A percentile compares a stretch with the other conserved stretches of the same genome.
Evolutionary conservation across 192 early-diverging fungal genomes (phyloP).

Genomic region (Gryganskiella cystojenkinii): DNA sequence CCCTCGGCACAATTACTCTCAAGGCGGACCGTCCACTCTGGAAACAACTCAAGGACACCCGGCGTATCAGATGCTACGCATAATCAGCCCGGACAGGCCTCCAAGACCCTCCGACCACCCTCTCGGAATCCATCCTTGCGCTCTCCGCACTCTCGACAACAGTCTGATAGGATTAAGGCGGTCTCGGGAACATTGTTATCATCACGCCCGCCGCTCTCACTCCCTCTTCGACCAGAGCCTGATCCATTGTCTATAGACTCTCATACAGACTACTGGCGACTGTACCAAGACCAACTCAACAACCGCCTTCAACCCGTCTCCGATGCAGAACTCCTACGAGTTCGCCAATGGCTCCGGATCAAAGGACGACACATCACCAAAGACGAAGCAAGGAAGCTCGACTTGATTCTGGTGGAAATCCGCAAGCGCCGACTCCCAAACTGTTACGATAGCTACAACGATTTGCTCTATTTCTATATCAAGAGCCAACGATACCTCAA

Average conservation of each 20-base stretch:
- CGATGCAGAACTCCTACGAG: slow-evolving; percentile 19
- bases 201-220: too few species aligned
- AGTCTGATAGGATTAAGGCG: too few species aligned
- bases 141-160: too few species aligned
- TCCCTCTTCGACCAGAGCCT: too few species aligned
- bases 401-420: slow-evolving; percentile 7
- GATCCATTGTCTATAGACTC: slow-evolving; percentile 1
- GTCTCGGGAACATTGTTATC: too few species aligned
- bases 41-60: too few species aligned
- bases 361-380: slow-evolving; percentile 11
- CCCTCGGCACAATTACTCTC: too few species aligned
- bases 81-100: too few species aligned
- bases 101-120: too few species aligned
- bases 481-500: slow-evolving; percentile 25
- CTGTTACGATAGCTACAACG: slow-evolving; percentile 21
- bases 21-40: too few species aligned
- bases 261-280: slow-evolving; percentile 23
- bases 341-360: slow-evolving; percentile 29
- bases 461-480: slow-evolving; percentile 23
- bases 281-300: slow-evolving; percentile 33
- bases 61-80: too few species aligned
- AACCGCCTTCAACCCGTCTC: slow-evolving; percentile 1
- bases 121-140: too few species aligned
- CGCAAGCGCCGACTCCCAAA: neutral
- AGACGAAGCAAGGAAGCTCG: slow-evolving; percentile 1